phyloP scores from a whole-genome alignment of 106 monocot genomes.

The Platanthera guangdongensis region DNA sequence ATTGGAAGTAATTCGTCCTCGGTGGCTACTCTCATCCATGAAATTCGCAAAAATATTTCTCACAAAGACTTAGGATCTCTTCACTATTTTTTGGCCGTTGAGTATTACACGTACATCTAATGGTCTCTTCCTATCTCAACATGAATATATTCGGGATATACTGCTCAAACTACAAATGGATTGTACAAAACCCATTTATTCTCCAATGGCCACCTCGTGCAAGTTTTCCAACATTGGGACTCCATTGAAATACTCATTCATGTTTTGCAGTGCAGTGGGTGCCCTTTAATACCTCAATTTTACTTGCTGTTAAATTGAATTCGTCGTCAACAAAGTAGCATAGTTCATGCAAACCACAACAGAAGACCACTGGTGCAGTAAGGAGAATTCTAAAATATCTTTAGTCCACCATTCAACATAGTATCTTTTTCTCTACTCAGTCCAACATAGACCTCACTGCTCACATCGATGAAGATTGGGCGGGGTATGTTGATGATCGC shows the following conservation, averaged over 20 bases:
- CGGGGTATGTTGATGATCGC: neutral
- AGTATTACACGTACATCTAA: no score
- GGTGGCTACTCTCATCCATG: no score
- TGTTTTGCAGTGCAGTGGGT: neutral
- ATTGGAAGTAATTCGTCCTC: neutral
- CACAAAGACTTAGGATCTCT: no score
- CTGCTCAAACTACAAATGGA: neutral
- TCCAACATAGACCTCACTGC: neutral
- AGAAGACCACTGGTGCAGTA: neutral
- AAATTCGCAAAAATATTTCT: no score
- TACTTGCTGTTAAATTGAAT: neutral
- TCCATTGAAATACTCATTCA: neutral
- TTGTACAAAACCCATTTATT: neutral
- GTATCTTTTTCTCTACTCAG: neutral
- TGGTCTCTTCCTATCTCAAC: no score
- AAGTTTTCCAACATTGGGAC: neutral
- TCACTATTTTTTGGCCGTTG: no score
- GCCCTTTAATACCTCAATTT: neutral
- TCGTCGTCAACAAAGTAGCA: neutral
- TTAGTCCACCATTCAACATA: no score
- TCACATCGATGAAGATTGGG: neutral
- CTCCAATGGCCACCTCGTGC: neutral
- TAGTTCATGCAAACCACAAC: conserved; percentile 7
- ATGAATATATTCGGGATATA: neutral
- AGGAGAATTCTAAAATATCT: neutral